Percentiles rank a stretch among this genome's conserved stretches.
phyloP scores from a whole-genome alignment of 169 alveolate genomes.

The Plasmodium vivax region DNA sequence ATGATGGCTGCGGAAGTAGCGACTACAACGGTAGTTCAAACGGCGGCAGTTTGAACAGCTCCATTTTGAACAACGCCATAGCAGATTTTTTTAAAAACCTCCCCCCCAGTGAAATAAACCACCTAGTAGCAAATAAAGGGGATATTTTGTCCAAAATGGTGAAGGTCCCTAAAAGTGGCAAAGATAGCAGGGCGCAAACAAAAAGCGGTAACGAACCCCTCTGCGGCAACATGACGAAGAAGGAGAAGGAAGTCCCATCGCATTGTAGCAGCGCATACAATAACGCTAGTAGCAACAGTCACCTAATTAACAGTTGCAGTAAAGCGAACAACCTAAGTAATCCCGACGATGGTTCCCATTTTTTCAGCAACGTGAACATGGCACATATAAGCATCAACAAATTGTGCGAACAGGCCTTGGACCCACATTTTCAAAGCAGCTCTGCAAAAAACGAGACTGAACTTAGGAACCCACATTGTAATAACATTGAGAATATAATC shows the following conservation, averaged over 20 bases:
- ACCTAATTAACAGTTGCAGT: not conserved
- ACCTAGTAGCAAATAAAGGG: slow-evolving; percentile 3
- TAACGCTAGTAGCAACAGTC: not conserved
- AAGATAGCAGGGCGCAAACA: not conserved
- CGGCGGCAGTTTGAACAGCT: not conserved
- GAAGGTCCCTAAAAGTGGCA: not conserved
- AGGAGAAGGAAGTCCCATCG: not conserved
- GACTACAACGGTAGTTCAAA: not conserved
- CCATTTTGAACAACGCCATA: not conserved
- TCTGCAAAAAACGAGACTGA: not conserved
- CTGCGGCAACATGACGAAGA: not conserved
- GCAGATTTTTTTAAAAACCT: not conserved
- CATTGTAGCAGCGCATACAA: not conserved
- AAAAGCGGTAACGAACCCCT: not conserved
- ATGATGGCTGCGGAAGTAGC: not conserved
- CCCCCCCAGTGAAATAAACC: slow-evolving; percentile 15
- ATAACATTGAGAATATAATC: not conserved
- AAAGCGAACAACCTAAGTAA: not conserved
- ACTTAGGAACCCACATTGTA: not conserved
- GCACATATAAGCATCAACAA: not conserved
- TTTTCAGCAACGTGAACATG: not conserved
- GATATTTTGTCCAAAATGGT: not conserved
- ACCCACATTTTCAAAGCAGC: not conserved
- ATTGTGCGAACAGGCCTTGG: not conserved
- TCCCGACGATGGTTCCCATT: not conserved